Percentiles rank a stretch among this genome's conserved stretches.
phyloP scores from a whole-genome alignment of 257 asterid genomes.

The Solanum chilense region DNA sequence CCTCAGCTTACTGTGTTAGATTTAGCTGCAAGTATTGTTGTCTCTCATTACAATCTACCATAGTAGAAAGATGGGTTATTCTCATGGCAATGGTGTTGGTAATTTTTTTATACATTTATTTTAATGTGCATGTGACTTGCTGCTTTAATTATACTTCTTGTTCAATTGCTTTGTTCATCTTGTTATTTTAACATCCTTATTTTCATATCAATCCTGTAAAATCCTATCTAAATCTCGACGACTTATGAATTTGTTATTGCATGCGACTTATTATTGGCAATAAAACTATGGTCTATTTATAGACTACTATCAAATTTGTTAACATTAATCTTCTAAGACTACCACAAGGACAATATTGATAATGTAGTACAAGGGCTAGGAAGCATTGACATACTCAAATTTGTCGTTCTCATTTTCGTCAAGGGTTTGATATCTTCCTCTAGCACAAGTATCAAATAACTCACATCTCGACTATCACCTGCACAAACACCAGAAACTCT shows the following conservation, averaged over 20 bases:
- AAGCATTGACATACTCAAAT: not conserved
- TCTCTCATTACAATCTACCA: not conserved
- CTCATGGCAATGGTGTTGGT: not conserved
- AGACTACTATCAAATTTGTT: not conserved
- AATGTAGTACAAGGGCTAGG: not conserved
- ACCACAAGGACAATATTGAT: not conserved
- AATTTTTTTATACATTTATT: not conserved
- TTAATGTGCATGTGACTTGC: not conserved
- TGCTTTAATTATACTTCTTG: not conserved
- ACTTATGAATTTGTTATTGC: not conserved
- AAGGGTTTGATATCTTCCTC: not conserved
- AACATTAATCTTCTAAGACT: not conserved
- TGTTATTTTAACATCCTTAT: too few species aligned
- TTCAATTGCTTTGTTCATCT: not conserved
- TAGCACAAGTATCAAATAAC: not conserved
- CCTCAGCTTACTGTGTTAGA: not conserved
- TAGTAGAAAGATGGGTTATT: not conserved
- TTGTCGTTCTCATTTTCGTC: not conserved
- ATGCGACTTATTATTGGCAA: not conserved
- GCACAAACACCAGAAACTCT: not conserved
- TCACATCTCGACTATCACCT: not conserved
- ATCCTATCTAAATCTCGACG: not conserved
- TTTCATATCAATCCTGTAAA: not conserved
- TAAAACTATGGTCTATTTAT: not conserved
- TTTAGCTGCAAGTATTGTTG: not conserved